Evolutionary conservation across 176 grass and related monocot genomes (phyloP).

Genomic region (Oryza officinalis): DNA sequence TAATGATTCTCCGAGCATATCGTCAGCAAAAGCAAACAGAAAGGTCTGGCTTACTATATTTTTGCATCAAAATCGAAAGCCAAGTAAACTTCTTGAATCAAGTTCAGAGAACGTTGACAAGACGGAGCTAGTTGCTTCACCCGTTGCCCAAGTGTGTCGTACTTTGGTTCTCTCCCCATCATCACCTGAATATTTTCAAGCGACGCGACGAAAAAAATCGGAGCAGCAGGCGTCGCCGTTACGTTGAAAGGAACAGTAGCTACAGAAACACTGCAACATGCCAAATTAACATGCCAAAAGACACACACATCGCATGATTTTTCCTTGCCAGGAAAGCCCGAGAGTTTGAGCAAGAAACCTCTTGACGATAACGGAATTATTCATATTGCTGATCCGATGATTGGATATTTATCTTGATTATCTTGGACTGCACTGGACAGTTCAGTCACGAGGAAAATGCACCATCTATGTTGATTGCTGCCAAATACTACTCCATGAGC

Average conservation of each 20-base stretch:
- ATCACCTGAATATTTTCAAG: not conserved
- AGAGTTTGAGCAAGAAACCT: slow-evolving; percentile 22
- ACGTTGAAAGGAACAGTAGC: not conserved
- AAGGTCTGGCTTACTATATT: not conserved
- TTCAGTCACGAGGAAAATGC: slow-evolving; percentile 14
- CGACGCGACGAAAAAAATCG: not conserved
- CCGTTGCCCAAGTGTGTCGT: not conserved
- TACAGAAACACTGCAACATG: not conserved
- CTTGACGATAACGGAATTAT: not conserved
- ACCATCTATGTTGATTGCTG: not conserved
- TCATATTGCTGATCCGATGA: not conserved
- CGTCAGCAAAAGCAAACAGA: not conserved
- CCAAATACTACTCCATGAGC: not conserved
- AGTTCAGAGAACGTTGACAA: slow-evolving; percentile 21
- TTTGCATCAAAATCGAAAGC: not conserved
- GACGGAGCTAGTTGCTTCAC: slow-evolving; percentile 26
- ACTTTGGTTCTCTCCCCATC: not conserved
- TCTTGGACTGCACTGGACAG: not conserved
- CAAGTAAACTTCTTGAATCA: not conserved
- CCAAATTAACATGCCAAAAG: not conserved
- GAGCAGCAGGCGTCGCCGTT: not conserved
- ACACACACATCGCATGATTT: not conserved
- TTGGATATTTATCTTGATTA: not conserved
- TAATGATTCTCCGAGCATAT: not conserved
- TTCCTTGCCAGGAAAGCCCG: not conserved